phyloP scores from a whole-genome alignment of 2,329 filamentous ascomycete genomes.

The Colletotrichum truncatum region DNA sequence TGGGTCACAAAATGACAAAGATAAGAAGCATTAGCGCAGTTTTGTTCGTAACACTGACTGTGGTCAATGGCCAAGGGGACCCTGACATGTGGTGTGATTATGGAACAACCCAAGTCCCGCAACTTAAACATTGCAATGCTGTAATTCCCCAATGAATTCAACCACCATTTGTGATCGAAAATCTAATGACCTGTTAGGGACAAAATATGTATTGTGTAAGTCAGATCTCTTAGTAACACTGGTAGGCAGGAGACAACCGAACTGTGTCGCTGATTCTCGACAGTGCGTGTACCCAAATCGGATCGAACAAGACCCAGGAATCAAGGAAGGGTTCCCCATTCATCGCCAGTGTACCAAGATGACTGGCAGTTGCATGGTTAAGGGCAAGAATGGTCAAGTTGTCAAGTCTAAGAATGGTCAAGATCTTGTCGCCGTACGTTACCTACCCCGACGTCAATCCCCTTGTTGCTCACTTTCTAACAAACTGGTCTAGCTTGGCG shows the following conservation, averaged over 20 bases:
- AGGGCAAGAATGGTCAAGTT: not conserved
- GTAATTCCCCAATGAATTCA: not conserved
- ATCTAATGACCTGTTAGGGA: not conserved
- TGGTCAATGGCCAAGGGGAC: not conserved
- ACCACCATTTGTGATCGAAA: not conserved
- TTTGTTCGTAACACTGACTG: not conserved
- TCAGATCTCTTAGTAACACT: not conserved
- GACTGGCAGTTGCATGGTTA: not conserved
- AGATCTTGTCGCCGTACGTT: too few relatives aligned
- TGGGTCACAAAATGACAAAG: too few relatives aligned
- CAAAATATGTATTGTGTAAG: not conserved
- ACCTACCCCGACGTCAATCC: too few relatives aligned
- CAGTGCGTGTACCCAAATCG: not conserved
- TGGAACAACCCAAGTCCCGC: not conserved
- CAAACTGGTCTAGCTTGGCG: too few relatives aligned
- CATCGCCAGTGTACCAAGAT: not conserved
- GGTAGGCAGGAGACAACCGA: not conserved
- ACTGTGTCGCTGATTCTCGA: not conserved
- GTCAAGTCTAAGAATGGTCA: accelerated
- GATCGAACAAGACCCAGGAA: not conserved
- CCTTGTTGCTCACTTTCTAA: too few relatives aligned
- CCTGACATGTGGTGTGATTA: not conserved
- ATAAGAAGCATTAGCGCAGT: not conserved
- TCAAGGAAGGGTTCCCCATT: not conserved
- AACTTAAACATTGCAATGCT: not conserved